phyloP scores from a whole-genome alignment of 2,329 filamentous ascomycete genomes.

The Arthrinium phaeospermum region DNA sequence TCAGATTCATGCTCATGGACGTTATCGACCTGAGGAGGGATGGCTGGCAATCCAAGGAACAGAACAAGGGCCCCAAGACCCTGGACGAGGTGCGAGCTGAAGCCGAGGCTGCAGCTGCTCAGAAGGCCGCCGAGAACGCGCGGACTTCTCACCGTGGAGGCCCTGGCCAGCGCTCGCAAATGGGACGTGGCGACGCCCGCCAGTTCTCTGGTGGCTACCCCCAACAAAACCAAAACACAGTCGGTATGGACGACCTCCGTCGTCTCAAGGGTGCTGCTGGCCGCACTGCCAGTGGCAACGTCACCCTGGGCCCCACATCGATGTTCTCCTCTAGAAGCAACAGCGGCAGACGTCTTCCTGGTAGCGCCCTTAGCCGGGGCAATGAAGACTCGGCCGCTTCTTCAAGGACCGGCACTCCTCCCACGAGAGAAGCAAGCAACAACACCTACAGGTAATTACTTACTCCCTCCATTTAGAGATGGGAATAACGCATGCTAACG shows the following conservation, averaged over 20 bases:
- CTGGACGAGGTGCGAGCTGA: constrained; percentile 89
- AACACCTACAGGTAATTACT: constrained; percentile 90
- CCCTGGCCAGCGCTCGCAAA: constrained; percentile 69
- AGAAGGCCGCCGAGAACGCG: constrained; percentile 78
- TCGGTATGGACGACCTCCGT: constrained; percentile 89
- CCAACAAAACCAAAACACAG: constrained; percentile 80
- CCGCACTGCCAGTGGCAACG: constrained; percentile 65
- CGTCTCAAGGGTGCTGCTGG: constrained; percentile 72
- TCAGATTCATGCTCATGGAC: constrained; percentile 97
- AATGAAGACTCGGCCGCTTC: constrained; percentile 87
- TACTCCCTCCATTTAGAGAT: background rate
- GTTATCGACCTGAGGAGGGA: constrained; percentile 80
- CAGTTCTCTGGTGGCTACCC: constrained; percentile 77
- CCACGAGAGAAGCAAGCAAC: constrained; percentile 69
- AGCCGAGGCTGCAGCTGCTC: constrained; percentile 76
- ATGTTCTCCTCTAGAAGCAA: constrained; percentile 90
- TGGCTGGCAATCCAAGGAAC: constrained; percentile 86
- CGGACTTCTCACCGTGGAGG: constrained; percentile 69
- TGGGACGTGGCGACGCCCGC: constrained; percentile 86
- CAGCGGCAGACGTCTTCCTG: constrained; percentile 82
- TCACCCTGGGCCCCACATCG: constrained; percentile 79
- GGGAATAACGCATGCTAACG: constrained; percentile 36
- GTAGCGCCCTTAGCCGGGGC: constrained; percentile 72
- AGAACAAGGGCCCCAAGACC: constrained; percentile 95
- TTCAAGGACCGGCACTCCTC: constrained; percentile 88